Evolutionary conservation across 2,329 filamentous ascomycete species (phyloP).

Genomic region (Talaromyces sp.): DNA sequence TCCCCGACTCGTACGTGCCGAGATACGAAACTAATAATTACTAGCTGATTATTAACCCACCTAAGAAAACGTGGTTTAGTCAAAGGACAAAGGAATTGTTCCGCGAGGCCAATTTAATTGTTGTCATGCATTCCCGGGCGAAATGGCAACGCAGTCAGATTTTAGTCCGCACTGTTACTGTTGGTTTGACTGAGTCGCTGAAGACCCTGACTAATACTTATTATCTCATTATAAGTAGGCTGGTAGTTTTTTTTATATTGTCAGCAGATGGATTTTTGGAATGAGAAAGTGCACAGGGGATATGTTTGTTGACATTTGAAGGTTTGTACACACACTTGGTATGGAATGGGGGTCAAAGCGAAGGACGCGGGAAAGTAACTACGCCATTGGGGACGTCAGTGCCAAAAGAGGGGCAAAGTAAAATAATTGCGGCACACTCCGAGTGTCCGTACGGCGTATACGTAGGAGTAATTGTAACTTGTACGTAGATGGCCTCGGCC

Average conservation of each 20-base stretch:
- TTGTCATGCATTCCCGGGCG: neutral
- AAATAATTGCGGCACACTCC: neutral
- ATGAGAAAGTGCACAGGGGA: neutral
- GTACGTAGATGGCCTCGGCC: too few relatives aligned
- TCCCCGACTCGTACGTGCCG: too few relatives aligned
- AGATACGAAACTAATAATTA: neutral
- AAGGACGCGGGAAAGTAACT: neutral
- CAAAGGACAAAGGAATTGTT: neutral
- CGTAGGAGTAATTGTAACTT: too few relatives aligned
- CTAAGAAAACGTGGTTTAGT: neutral
- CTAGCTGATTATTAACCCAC: neutral
- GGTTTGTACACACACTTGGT: neutral
- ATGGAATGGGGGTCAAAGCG: neutral
- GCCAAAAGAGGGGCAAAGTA: neutral
- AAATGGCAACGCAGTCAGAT: neutral
- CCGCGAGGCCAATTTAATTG: neutral
- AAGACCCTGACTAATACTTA: neutral
- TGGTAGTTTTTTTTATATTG: neutral
- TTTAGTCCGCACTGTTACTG: neutral
- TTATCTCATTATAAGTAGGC: neutral
- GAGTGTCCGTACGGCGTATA: too few relatives aligned
- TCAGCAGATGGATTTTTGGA: neutral
- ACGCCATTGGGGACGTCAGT: neutral
- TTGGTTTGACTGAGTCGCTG: neutral
- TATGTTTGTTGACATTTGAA: neutral